Evolutionary conservation across 208 protist genomes (phyloP), one percentile per base, ranked within the genome.

Genomic region (Zelonia costaricensis): DNA sequence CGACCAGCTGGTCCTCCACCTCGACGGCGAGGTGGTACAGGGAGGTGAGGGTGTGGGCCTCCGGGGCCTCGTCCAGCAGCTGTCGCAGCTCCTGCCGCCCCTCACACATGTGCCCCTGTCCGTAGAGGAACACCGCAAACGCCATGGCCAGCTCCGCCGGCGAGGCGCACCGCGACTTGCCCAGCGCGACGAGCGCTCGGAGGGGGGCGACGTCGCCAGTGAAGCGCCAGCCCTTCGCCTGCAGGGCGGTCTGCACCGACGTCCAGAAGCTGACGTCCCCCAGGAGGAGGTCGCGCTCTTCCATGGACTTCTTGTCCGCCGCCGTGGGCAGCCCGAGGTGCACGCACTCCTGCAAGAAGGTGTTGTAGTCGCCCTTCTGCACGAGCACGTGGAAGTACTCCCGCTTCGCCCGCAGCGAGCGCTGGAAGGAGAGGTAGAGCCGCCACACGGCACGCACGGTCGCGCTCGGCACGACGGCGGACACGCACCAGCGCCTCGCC

Each of bases 1-100:
- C 84, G 10, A 89, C 56, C 4, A 95, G 74, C 46, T 91, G 76
- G 51, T 91, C 82, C 61, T 95, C 88, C 53, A 91, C 64, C 45
- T 85, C 75, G 8, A 91, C 69, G 20, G 78, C 71, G 30, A 80
- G 62, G 30, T 51, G 53, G 60, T 89, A 95, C 3, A 78, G 59
- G 7, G 39, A 54, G 9, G 60, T 56, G 31, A 95, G 86, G 27
- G 74, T 75, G 13, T 67, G 42, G 12, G 77, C 42, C 56, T 91
- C 78, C 5, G 80, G 73, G 4, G 82, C 73, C 27, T 75, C 67
- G 18, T 82, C 69, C 30, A 92, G 53, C 42, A 91, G 44, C 7
- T 49, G 47, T 8, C 69, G 72, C 20, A 95, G 47, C 20, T 64
- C 67, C 18, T 57, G 48, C 13, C 88, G 74, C 0, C 80, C 83